Evolutionary conservation across 495 filamentous ascomycete species (phyloP).

Genomic region (Podospora conica): DNA sequence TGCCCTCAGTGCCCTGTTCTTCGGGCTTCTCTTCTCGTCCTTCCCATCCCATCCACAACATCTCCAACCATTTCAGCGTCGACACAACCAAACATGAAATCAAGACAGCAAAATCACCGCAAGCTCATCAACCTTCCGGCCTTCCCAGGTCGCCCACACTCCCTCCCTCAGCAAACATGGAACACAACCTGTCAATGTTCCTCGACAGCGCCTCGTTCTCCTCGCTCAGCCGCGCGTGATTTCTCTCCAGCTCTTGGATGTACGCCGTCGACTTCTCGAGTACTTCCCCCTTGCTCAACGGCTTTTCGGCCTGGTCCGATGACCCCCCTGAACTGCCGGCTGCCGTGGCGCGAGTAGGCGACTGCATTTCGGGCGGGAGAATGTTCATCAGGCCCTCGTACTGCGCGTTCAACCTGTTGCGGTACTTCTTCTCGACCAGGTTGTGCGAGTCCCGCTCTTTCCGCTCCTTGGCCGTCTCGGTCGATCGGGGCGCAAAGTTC

Average conservation of each 20-base stretch:
- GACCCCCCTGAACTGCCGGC: conserved; percentile 19
- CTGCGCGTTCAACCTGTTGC: conserved; percentile 41
- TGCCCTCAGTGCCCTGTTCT: too few species aligned
- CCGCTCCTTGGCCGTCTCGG: conserved; percentile 32
- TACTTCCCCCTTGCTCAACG: conserved; percentile 44
- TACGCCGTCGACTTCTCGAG: conserved; percentile 40
- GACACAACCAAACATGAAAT: too few species aligned
- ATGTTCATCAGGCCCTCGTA: conserved; percentile 40
- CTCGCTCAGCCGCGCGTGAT: conserved; percentile 29
- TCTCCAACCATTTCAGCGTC: too few species aligned
- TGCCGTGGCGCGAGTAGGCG: conserved; percentile 14
- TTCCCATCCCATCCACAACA: too few species aligned
- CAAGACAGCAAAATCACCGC: not conserved
- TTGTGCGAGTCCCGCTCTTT: conserved; percentile 41
- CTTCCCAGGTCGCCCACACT: not conserved
- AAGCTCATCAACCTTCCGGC: not conserved
- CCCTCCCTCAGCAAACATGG: not conserved
- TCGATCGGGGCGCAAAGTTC: conserved; percentile 31
- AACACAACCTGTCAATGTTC: conserved; percentile 25
- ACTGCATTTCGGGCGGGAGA: conserved; percentile 34
- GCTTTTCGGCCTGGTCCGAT: conserved; percentile 29
- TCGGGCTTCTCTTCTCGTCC: too few species aligned
- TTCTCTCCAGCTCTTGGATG: conserved; percentile 36
- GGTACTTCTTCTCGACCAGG: conserved; percentile 45
- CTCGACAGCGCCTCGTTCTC: conserved; percentile 31